Evolutionary conservation across 257 asterid genomes (phyloP), one percentile per base, ranked within the genome.

Genomic region (Solanum lycopersicoides): DNA sequence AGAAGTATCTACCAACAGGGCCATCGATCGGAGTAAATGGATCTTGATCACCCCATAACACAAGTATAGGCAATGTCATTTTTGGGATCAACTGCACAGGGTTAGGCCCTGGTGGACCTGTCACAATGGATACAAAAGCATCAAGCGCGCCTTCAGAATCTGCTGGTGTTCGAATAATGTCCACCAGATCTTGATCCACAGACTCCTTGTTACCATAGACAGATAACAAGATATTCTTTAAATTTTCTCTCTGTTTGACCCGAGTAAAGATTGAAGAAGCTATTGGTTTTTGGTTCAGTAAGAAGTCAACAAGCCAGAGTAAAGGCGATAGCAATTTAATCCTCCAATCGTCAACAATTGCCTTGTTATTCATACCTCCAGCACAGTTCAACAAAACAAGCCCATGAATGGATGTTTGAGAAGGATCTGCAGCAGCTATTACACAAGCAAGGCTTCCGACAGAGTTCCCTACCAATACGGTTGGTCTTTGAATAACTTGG

Each of bases 291-390:
- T 94, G 98, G 41, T 92, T 93, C 82, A 97, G 89, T 87, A 97
- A 90, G 94, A 94, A 93, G 91, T 95, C 99, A 63, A 97, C n/a
- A 47, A 97, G 76, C 98, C 95, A 94, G 83, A 97, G 92, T 90
- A 97, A 87, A 42, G 99, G 98, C 68, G 92, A 84, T 14, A 95
- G 87, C 56, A 95, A 93, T 92, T 92, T 95, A 79, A 97, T 95
- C 87, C 99, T 95, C 99, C 99, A 97, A 89, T 97, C 99, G 84
- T 95, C 98, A 44, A 97, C 99, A 88, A 95, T 91, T 3, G 98
- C 98, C 92, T 97, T 97, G 93, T 97, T 97, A 96, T 95, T 97
- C 98, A 95, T 97, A 23, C 98, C 99, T 89, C 99, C 98, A 11
- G 98, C 94, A 71, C 99, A 95, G 74, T 97, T 97, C 71, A 97